Evolutionary conservation across 257 asterid species (phyloP).

Genomic region (Salvia hispanica): DNA sequence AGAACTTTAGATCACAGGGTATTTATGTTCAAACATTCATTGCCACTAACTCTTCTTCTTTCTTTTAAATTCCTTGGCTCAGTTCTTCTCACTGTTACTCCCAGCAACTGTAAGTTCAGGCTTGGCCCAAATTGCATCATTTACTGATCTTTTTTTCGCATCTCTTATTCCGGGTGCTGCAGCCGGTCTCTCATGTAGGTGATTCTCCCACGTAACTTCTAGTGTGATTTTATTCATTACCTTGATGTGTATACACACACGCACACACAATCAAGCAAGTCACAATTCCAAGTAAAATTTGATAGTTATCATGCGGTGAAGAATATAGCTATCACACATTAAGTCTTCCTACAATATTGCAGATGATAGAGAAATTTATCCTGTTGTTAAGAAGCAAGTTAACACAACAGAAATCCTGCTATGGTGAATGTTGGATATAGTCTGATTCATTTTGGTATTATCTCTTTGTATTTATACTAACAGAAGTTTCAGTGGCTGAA

Average conservation of each 20-base stretch:
- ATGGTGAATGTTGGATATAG: not conserved
- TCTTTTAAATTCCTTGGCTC: conserved; percentile 16
- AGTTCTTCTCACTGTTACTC: conserved; percentile 49
- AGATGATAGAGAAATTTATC: not conserved
- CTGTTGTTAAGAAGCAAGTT: conserved; percentile 5
- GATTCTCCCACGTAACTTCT: conserved; percentile 6
- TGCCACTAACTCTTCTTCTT: conserved; percentile 22
- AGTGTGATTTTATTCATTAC: conserved; percentile 7
- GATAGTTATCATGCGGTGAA: not conserved
- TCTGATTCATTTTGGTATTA: not conserved
- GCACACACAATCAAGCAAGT: not conserved
- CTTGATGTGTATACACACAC: not conserved
- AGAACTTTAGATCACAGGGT: conserved; percentile 12
- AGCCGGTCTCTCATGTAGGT: conserved; percentile 55
- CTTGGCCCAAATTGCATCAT: conserved; percentile 50
- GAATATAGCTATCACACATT: too few species aligned
- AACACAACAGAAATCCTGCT: not conserved
- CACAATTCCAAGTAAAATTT: not conserved
- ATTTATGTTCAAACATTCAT: conserved; percentile 14
- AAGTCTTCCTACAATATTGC: not conserved
- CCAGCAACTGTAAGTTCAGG: conserved; percentile 52
- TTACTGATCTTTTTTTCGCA: conserved; percentile 51
- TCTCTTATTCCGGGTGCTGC: conserved; percentile 51
- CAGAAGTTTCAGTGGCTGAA: too few species aligned
- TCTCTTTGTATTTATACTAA: not conserved